These are phyloP conservation scores for Pseudozyma pruni DNA, from an alignment of 1,284 basidiomycete genomes.

Conservation along the genomic window DNA sequence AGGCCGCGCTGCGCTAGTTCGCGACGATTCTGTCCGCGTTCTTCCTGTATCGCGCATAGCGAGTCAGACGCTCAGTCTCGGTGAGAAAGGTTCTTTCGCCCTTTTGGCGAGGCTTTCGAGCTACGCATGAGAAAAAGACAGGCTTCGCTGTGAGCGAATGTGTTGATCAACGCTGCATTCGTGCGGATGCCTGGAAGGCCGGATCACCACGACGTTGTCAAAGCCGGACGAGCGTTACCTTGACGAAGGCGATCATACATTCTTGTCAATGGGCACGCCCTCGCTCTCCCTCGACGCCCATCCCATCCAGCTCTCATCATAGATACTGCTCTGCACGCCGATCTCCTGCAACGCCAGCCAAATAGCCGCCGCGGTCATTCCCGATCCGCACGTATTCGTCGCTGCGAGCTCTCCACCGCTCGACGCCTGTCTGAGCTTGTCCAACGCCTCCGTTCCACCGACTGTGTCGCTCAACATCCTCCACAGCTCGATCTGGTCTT, in stretches of 20 bases:
- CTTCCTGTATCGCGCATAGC: too few relatives aligned
- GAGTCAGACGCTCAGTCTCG: too few relatives aligned
- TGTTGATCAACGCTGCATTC: too few relatives aligned
- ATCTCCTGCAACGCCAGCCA: conserved; percentile 85
- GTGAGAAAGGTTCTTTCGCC: too few relatives aligned
- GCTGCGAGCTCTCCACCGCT: conserved; percentile 48
- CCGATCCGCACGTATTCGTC: conserved; percentile 70
- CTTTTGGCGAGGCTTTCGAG: too few relatives aligned
- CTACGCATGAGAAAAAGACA: too few relatives aligned
- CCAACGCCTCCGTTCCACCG: conserved; percentile 68
- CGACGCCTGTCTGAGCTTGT: conserved; percentile 62
- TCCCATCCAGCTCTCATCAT: conserved; percentile 75
- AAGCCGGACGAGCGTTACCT: too few relatives aligned
- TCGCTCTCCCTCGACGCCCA: conserved; percentile 50
- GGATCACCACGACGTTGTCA: too few relatives aligned
- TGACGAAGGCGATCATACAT: too few relatives aligned
- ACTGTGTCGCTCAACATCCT: conserved; percentile 75
- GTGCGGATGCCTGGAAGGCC: too few relatives aligned
- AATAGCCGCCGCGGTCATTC: conserved; percentile 94
- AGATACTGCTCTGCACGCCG: conserved; percentile 75
- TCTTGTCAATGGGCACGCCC: conserved; percentile 47
- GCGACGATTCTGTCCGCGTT: too few relatives aligned
- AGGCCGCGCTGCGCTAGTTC: not conserved
- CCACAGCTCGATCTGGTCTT: conserved; percentile 64
- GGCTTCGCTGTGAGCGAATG: too few relatives aligned